Evolutionary conservation across 2,329 filamentous ascomycete genomes (phyloP), one percentile per base, ranked within the genome.

Genomic region (Claviceps africana): DNA sequence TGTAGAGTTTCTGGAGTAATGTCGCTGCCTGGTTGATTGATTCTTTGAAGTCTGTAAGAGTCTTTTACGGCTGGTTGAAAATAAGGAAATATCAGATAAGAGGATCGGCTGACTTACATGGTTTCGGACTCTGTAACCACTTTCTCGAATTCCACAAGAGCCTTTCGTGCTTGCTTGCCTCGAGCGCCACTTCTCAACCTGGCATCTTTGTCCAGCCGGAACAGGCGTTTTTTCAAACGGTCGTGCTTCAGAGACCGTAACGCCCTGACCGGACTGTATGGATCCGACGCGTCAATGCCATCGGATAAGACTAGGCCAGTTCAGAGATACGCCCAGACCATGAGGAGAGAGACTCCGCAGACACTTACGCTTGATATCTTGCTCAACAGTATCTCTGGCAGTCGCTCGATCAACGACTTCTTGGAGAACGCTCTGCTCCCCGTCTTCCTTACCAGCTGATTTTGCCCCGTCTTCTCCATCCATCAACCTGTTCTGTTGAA

Each of bases 141-240:
- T 56, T 81, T 82, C 61, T 94, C 88, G 30, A 82, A 77, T 4
- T 77, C 76, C 48, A 81, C 79, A 19, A 93, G 67, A 1, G 82
- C 78, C 60, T 93, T 91, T n/a, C 87, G 74, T 0, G 87, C 87
- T 55, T 84, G 77, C 62, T 85, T 70, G 0, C 88, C 88, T 43
- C 88, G 71, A 1, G 85, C 78, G 35, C 88, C 88, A 60, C 86
- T 91, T 50, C 86, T 74, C 42, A 88, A 68, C 43, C 80, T 74
- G 8, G 87, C 86, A 61, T 88, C 82, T 57, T 89, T 86, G 60
- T 87, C 82, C 1, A 82, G 76, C 21, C 82, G 75, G 52, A 85
- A 86, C 3, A 89, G 70, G 7, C 79, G 75, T 59, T 77, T 75
- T 57, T 79, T 74, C 39, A 85, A 70, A 22, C 80, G 73, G 55